A percentile compares a stretch with the other conserved stretches of the same genome.
These are phyloP conservation scores for Hanseniaspora lachancei DNA, from an alignment of 805 yeast genomes.

Conservation along the genomic window DNA sequence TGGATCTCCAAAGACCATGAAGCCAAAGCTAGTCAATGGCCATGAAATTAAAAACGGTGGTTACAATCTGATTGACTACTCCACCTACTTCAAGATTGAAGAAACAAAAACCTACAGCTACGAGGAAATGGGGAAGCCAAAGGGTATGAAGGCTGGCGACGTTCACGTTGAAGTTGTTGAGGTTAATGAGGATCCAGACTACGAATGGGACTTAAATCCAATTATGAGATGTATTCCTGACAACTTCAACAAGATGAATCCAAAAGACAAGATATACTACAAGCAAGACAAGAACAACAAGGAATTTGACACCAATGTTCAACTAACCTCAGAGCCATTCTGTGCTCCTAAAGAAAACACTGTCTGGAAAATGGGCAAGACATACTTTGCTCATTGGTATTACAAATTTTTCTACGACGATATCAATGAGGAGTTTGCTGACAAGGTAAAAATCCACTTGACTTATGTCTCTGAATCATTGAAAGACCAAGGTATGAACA, in stretches of 20 bases:
- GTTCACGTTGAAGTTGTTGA: conserved; percentile 41
- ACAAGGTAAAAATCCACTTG: conserved; percentile 53
- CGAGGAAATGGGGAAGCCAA: conserved; percentile 51
- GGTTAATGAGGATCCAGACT: conserved; percentile 59
- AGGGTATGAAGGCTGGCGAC: conserved; percentile 54
- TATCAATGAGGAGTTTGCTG: conserved; percentile 32
- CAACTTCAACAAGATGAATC: conserved; percentile 45
- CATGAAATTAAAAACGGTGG: conserved; percentile 53
- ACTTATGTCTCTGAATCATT: conserved; percentile 48
- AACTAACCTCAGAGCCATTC: conserved; percentile 55
- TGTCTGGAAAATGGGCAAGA: conserved; percentile 42
- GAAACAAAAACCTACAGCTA: conserved; percentile 43
- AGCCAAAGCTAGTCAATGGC: conserved; percentile 31
- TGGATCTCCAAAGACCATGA: conserved; percentile 68
- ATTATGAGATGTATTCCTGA: conserved; percentile 77
- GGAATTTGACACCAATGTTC: conserved; percentile 2
- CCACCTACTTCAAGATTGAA: conserved; percentile 64
- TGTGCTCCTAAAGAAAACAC: conserved; percentile 63
- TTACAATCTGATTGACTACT: conserved; percentile 56
- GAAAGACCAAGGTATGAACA: conserved; percentile 44
- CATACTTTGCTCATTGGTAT: conserved; percentile 75
- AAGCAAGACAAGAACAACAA: conserved; percentile 19
- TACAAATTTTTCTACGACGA: conserved; percentile 42
- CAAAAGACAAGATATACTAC: conserved; percentile 28
- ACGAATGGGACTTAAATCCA: conserved; percentile 54